These are phyloP conservation scores for Xylaria telfairii DNA, from an alignment of 495 filamentous ascomycete species.

Conservation along the genomic window DNA sequence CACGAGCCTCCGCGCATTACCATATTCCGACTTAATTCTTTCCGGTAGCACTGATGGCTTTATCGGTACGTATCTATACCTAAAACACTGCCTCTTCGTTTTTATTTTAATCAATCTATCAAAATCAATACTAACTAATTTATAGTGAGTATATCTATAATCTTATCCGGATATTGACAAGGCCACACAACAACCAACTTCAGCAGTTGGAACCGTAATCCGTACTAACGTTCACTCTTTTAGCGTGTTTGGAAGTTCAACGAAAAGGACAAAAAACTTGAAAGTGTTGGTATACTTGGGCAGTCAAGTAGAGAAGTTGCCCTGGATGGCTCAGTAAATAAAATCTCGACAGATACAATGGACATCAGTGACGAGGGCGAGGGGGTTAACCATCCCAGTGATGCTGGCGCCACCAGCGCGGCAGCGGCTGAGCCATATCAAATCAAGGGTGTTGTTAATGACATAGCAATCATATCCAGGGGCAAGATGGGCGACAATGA, in stretches of 20 bases:
- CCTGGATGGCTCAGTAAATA: neutral
- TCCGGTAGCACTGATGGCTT: slow-evolving; percentile 94
- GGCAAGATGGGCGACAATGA: slow-evolving; percentile 72
- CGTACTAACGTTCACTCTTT: slow-evolving; percentile 9
- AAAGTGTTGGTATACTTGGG: slow-evolving; percentile 72
- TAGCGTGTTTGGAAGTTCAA: slow-evolving; percentile 37
- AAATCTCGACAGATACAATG: slow-evolving; percentile 14
- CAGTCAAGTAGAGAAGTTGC: slow-evolving; percentile 12
- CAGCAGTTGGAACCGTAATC: neutral
- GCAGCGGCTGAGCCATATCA: slow-evolving; percentile 26
- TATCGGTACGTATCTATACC: slow-evolving; percentile 75
- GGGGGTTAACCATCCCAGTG: slow-evolving; percentile 26
- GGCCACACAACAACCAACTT: neutral
- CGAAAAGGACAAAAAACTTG: slow-evolving; percentile 80
- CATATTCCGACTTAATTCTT: slow-evolving; percentile 85
- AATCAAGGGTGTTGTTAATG: slow-evolving; percentile 82
- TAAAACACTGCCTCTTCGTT: neutral
- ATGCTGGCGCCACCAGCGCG: slow-evolving; percentile 5
- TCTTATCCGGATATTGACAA: neutral
- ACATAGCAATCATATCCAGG: slow-evolving; percentile 80
- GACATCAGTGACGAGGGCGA: slow-evolving; percentile 23
- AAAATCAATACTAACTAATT: slow-evolving; percentile 1
- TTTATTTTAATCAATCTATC: neutral
- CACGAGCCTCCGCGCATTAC: slow-evolving; percentile 83
- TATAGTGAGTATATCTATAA: neutral